Conservation (phyloP, 108 stramenopile species). For the Asterionellopsis glacialis region DNA sequence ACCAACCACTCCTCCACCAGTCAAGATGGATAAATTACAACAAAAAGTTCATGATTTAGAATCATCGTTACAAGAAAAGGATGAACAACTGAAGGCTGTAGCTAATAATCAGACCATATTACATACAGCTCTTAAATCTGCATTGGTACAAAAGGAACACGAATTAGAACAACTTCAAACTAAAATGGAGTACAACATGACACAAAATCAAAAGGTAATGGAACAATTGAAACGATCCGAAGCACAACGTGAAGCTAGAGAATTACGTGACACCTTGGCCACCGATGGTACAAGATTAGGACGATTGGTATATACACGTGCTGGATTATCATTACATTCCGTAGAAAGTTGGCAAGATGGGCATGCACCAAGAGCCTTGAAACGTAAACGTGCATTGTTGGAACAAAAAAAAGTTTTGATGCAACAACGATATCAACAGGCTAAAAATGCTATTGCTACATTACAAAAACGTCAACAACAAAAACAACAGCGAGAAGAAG, state of each 20-base stretch:
- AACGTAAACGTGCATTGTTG: slow-evolving; percentile 34
- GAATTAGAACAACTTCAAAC: slow-evolving; percentile 30
- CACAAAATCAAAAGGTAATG: slow-evolving; percentile 26
- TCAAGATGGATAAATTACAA: slow-evolving; percentile 11
- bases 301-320: slow-evolving; percentile 51
- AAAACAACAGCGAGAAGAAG: neutral
- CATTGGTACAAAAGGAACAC: slow-evolving; percentile 39
- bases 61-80: slow-evolving; percentile 34
- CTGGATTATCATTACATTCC: slow-evolving; percentile 33
- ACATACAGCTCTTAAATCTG: slow-evolving; percentile 49
- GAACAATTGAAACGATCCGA: slow-evolving; percentile 58
- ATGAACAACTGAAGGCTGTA: slow-evolving; percentile 56
- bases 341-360: slow-evolving; percentile 85
- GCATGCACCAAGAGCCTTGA: slow-evolving; percentile 47
- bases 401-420: slow-evolving; percentile 31
- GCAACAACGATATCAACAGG: slow-evolving; percentile 18
- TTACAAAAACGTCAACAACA: neutral
- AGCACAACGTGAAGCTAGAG: slow-evolving; percentile 40
- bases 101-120: slow-evolving; percentile 79
- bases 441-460: neutral
- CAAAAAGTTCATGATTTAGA: slow-evolving; percentile 26
- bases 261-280: slow-evolving; percentile 57
- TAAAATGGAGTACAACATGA: slow-evolving; percentile 12
- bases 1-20: neutral
- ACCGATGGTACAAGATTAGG: slow-evolving; percentile 80